phyloP scores from a whole-genome alignment of 2,329 filamentous ascomycete species.

The Arthrobotrys sinensis region DNA sequence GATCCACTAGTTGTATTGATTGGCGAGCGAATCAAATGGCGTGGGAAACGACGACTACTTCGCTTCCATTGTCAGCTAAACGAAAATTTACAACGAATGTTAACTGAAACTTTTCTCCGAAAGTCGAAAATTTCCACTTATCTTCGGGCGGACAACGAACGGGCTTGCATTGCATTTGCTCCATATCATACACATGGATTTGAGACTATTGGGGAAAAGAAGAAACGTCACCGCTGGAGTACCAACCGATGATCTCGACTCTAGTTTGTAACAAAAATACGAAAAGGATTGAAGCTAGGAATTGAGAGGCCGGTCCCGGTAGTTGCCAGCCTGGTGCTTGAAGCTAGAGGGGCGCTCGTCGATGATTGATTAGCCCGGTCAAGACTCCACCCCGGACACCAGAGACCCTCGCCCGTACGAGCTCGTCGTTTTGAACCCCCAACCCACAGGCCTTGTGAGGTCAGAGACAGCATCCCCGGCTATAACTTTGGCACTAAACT shows the following conservation, averaged over 20 bases:
- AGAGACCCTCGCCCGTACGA: constrained; percentile 47
- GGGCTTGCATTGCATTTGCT: constrained; percentile 8
- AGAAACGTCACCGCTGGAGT: not conserved
- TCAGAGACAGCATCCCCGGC: constrained; percentile 46
- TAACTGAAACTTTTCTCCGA: constrained; percentile 48
- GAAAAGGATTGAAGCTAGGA: constrained; percentile 32
- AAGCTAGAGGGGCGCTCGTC: constrained; percentile 23
- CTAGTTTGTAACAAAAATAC: constrained; percentile 34
- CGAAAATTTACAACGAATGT: constrained; percentile 13
- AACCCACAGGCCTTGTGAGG: constrained; percentile 11
- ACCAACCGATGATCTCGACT: constrained; percentile 26
- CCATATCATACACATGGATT: constrained; percentile 2
- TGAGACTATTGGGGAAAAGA: constrained; percentile 7
- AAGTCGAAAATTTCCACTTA: constrained; percentile 30
- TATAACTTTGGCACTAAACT: constrained; percentile 32
- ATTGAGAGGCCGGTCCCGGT: constrained; percentile 37
- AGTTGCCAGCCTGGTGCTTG: constrained; percentile 32
- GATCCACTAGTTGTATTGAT: constrained; percentile 38
- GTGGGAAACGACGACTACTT: constrained; percentile 25
- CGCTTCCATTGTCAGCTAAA: constrained; percentile 32
- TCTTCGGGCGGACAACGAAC: constrained; percentile 48
- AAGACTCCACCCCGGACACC: constrained; percentile 51
- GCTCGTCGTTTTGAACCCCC: constrained; percentile 35
- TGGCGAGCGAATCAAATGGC: constrained; percentile 55
- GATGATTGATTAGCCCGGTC: constrained; percentile 49